Evolutionary conservation across 768 basidiomycete species (phyloP).

Genomic region (Auricularia sp.): DNA sequence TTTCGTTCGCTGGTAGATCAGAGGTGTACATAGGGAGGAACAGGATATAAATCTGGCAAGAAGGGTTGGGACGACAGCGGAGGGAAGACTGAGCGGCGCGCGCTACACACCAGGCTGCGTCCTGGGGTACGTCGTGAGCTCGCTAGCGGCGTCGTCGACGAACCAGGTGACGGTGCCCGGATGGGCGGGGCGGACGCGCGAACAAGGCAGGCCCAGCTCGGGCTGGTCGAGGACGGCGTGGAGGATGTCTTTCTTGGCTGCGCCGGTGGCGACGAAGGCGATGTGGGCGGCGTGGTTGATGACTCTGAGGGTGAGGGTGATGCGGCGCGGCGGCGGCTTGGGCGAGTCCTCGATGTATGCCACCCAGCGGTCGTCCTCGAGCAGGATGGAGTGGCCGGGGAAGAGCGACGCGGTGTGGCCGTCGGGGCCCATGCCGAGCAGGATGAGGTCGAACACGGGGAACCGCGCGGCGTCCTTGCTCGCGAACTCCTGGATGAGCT

Average conservation of each 20-base stretch:
- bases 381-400: conserved; percentile 78
- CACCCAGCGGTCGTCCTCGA: conserved; percentile 90
- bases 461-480: conserved; percentile 89
- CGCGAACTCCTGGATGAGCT: conserved; percentile 85
- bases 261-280: conserved; percentile 82
- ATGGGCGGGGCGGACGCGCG: conserved; percentile 62
- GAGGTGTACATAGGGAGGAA: background rate
- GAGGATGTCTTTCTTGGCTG: conserved; percentile 69
- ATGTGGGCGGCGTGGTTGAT: conserved; percentile 82
- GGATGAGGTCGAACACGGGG: conserved; percentile 94
- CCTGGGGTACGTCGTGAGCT: conserved; percentile 46
- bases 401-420: conserved; percentile 98
- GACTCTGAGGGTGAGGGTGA: conserved; percentile 88
- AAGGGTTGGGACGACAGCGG: background rate
- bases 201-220: conserved; percentile 69
- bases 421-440: conserved; percentile 93
- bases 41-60: background rate
- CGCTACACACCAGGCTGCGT: conserved; percentile 30
- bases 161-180: conserved; percentile 94
- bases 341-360: conserved; percentile 89
- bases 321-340: conserved; percentile 81
- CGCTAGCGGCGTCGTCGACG: conserved; percentile 74
- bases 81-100: background rate
- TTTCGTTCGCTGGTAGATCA: background rate
- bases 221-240: conserved; percentile 67